phyloP scores from a whole-genome alignment of 441 rosid species.

The Jatropha multifida region DNA sequence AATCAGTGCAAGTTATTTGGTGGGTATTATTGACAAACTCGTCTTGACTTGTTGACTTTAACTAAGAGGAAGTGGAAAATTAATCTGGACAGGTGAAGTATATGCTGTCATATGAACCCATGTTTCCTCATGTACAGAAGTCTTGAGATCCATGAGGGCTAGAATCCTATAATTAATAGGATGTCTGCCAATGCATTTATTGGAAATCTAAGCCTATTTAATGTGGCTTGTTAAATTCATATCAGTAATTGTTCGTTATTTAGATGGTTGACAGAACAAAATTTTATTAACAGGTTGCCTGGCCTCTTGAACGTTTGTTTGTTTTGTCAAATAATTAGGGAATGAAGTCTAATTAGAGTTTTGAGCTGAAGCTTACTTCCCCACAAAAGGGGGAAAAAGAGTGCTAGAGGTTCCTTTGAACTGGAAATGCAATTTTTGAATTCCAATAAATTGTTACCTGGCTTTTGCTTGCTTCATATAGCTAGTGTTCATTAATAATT shows the following conservation, averaged over 20 bases:
- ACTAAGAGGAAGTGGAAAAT: too few species aligned
- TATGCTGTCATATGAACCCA: background rate
- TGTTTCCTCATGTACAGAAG: background rate
- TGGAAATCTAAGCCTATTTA: background rate
- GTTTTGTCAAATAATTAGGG: background rate
- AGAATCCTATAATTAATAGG: background rate
- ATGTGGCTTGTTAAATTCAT: background rate
- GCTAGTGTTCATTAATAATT: background rate
- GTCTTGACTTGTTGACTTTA: too few species aligned
- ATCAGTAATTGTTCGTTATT: background rate
- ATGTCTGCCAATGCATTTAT: background rate
- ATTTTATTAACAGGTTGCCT: background rate
- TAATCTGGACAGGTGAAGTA: background rate
- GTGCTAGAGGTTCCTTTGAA: background rate
- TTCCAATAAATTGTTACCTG: background rate
- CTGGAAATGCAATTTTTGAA: background rate
- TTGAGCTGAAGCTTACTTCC: background rate
- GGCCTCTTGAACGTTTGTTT: slow-evolving; percentile 5
- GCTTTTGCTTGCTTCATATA: background rate
- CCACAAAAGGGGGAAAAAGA: background rate
- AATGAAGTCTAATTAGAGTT: background rate
- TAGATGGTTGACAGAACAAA: background rate
- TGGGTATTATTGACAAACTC: too few species aligned
- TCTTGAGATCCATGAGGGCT: background rate
- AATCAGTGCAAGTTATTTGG: too few species aligned